These are phyloP conservation scores for Jacaranda copaia DNA, from an alignment of 257 asterid species.

Conservation along the genomic window DNA sequence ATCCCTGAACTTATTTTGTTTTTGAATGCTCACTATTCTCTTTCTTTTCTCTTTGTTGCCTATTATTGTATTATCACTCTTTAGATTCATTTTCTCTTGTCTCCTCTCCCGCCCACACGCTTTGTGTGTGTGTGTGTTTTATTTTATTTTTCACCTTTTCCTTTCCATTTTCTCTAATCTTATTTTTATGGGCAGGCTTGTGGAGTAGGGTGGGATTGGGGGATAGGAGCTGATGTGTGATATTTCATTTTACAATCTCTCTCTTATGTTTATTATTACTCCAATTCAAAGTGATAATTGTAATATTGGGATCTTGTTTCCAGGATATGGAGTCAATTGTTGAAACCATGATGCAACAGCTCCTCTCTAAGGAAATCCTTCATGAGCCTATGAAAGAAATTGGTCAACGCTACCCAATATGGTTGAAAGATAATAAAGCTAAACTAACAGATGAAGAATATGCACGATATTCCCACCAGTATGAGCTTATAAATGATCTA, in stretches of 20 bases:
- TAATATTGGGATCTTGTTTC: conserved; percentile 15
- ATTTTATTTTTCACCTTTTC: conserved; percentile 7
- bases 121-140: background rate
- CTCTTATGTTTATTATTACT: background rate
- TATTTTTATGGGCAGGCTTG: no score
- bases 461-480: conserved; percentile 64
- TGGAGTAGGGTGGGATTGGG: no score
- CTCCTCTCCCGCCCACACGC: background rate
- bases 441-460: conserved; percentile 72
- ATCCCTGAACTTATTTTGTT: no score
- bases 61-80: background rate
- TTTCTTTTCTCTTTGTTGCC: background rate
- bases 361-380: conserved; percentile 91
- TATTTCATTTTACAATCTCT: background rate
- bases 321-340: conserved; percentile 95
- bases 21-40: no score
- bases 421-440: conserved; percentile 83
- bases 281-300: conserved; percentile 14
- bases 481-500: conserved; percentile 71
- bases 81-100: background rate
- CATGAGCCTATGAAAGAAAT: conserved; percentile 98
- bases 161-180: background rate
- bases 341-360: conserved; percentile 98
- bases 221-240: background rate
- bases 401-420: conserved; percentile 87